Percentiles rank a stretch among this genome's conserved stretches.
Conservation (phyloP, 148 eudicot species). For the Dianthus caryophyllus region DNA sequence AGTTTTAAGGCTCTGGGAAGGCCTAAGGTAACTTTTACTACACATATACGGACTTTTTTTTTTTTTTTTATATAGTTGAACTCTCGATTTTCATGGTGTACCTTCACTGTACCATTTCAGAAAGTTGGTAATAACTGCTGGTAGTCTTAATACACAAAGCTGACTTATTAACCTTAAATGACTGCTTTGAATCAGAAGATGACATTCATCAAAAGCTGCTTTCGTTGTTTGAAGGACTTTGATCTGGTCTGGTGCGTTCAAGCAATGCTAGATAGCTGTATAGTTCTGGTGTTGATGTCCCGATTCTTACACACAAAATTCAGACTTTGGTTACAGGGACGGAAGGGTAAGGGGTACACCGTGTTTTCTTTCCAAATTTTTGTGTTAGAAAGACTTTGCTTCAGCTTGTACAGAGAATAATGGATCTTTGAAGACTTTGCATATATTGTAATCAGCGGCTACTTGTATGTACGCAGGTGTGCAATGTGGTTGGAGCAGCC, state of each 20-base stretch:
- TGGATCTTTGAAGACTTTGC: background rate
- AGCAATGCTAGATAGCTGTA: no score
- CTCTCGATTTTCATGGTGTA: background rate
- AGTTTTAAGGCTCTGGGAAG: background rate
- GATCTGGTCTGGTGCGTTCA: background rate
- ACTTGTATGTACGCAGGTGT: background rate
- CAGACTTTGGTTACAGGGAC: background rate
- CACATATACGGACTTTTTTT: no score
- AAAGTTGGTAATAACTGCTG: background rate
- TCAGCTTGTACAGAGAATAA: no score
- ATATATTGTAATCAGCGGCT: background rate
- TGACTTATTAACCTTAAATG: background rate
- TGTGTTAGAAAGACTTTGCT: no score
- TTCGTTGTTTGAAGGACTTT: background rate
- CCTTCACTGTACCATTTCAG: background rate
- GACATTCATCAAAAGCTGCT: background rate
- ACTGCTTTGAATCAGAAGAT: background rate
- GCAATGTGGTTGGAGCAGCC: background rate
- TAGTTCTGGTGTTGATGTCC: background rate
- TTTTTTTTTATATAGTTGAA: background rate
- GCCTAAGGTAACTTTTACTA: conserved; percentile 3
- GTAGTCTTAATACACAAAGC: background rate
- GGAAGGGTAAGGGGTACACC: no score
- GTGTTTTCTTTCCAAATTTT: no score
- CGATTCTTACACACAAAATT: background rate